Base-by-base conservation (phyloP, 2,329 filamentous ascomycete genomes). In the Septoria petroselini region DNA sequence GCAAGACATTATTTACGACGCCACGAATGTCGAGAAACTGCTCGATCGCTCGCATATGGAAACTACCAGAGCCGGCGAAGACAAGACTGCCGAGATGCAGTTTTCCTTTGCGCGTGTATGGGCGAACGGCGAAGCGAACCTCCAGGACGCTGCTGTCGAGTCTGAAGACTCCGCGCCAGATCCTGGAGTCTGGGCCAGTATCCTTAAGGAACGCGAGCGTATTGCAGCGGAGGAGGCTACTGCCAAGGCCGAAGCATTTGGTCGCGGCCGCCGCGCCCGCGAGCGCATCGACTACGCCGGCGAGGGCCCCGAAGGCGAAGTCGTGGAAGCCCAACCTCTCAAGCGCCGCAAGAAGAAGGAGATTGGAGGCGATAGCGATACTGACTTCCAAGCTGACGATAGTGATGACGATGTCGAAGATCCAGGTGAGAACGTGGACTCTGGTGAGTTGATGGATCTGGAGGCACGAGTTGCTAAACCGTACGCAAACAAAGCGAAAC, bases 71-170 rank as follows among this genome's bases (percentile, higher is more conserved):
- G 73, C 77, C 1, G 79, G 80, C 7, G 77, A 82, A 2, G 82
- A 89, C 41, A 75, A 78, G 39, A 79, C 80, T 0, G 82, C 83
- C 1, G 87, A 94, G 65, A 85, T 83, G 0, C 86, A 91, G 48
- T 98, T 96, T 67, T 88, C 86, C 3, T 88, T 93, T 68, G 91
- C 91, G 31, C 82, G 88, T 37, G 85, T 98, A 1, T 98, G 93
- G 93, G 86, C 85, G 3, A 94, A 95, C 61, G 86, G 94, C 29
- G 78, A 84, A 41, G 84, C 86, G 14, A 77, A 81, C 18, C 66
- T 86, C 17, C 75, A 80, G 37, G 74, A 76, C 18, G 71, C 58
- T 25, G 57, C 54, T n/a, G 34, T 60, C 15, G 60, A 62, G 33
- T 73, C 76, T 2, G 74, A 80, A 19, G 77, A 79, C 5, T 54